phyloP scores from a whole-genome alignment of 768 basidiomycete species.

The Boletales sp. region DNA sequence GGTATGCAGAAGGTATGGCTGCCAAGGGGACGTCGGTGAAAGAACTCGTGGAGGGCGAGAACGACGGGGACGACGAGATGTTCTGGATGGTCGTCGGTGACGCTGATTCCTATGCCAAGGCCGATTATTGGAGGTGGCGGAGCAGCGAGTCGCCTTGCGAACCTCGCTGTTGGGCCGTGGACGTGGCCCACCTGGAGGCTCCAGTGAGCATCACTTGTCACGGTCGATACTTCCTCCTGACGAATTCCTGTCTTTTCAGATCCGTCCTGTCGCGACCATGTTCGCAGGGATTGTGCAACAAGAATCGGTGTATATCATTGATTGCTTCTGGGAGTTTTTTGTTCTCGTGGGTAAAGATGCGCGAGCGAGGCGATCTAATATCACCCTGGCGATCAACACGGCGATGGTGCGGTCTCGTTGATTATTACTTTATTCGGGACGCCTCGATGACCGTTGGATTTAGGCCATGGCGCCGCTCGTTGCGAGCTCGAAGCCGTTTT shows the following conservation, averaged over 20 bases:
- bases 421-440: not conserved
- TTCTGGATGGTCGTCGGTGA: slow-evolving; percentile 88
- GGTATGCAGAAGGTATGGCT: slow-evolving; percentile 54
- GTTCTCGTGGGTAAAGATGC: slow-evolving; percentile 67
- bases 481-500: slow-evolving; percentile 59
- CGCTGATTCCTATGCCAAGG: slow-evolving; percentile 61
- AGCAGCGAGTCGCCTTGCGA: slow-evolving; percentile 34
- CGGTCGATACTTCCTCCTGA: not conserved
- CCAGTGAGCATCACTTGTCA: slow-evolving; percentile 36
- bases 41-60: slow-evolving; percentile 63
- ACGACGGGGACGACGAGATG: slow-evolving; percentile 64
- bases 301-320: slow-evolving; percentile 58
- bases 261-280: slow-evolving; percentile 43
- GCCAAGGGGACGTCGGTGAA: slow-evolving; percentile 37
- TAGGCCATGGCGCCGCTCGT: slow-evolving; percentile 53
- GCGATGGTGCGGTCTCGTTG: slow-evolving; percentile 44
- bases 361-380: slow-evolving; percentile 55
- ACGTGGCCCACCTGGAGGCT: slow-evolving; percentile 31
- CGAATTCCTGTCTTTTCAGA: slow-evolving; percentile 33
- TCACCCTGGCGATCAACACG: slow-evolving; percentile 55
- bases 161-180: slow-evolving; percentile 61
- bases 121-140: slow-evolving; percentile 83
- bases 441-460: not conserved
- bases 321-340: slow-evolving; percentile 80
- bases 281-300: slow-evolving; percentile 36